Conservation (phyloP, 2,329 filamentous ascomycete species). For the Neofusicoccum laricinum region DNA sequence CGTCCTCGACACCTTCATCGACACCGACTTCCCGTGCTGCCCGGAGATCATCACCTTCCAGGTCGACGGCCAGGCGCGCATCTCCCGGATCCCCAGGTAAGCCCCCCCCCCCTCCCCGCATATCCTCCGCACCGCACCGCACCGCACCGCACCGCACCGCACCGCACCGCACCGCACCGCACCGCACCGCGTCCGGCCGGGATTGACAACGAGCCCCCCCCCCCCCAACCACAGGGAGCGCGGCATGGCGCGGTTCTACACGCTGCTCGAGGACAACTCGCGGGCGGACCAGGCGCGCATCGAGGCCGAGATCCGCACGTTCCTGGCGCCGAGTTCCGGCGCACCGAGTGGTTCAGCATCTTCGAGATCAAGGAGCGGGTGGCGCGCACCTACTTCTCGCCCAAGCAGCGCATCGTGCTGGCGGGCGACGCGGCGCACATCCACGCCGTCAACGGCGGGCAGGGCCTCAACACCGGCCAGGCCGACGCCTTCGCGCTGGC, state of each 20-base stretch:
- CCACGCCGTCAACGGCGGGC: constrained; percentile 25
- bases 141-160: too few relatives aligned
- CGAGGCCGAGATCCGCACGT: constrained; percentile 36
- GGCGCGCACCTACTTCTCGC: constrained; percentile 20
- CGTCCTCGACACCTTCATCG: constrained; percentile 48
- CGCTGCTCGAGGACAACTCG: constrained; percentile 46
- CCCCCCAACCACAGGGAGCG: constrained; percentile 41
- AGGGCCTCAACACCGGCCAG: constrained; percentile 25
- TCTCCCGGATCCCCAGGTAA: constrained; percentile 48
- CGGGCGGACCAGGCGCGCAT: constrained; percentile 35
- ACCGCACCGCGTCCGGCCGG: too few relatives aligned
- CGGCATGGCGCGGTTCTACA: constrained; percentile 48
- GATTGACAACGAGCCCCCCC: too few relatives aligned
- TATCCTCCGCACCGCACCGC: too few relatives aligned
- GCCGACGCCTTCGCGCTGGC: constrained; percentile 22
- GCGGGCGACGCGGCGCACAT: constrained; percentile 25
- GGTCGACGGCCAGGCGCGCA: constrained; percentile 44
- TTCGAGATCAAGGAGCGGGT: constrained; percentile 39
- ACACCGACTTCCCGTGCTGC: constrained; percentile 48
- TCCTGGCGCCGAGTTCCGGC: constrained; percentile 47
- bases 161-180: too few relatives aligned
- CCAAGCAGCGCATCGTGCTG: constrained; percentile 20
- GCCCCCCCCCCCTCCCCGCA: not conserved
- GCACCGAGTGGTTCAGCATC: constrained; percentile 51
- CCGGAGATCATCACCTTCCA: constrained; percentile 51